Percentiles rank a stretch among this genome's conserved stretches.
phyloP scores from a whole-genome alignment of 208 protist species.

The Wallacemonas sp. region DNA sequence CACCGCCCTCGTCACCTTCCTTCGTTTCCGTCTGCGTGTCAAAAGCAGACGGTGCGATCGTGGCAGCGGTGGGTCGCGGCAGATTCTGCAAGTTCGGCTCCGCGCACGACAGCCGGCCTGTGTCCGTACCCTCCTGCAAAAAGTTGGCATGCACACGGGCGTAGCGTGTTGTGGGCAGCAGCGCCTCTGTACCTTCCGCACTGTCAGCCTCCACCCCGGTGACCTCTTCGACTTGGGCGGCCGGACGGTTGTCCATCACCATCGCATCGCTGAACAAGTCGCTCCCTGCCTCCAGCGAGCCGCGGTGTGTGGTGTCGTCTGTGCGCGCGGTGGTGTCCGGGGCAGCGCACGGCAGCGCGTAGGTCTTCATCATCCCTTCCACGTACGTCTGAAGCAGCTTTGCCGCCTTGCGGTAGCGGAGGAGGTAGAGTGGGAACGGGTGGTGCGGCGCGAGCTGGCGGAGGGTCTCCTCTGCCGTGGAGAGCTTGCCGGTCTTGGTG shows the following conservation, averaged over 20 bases:
- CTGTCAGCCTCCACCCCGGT: constrained; percentile 2
- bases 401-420: constrained; percentile 80
- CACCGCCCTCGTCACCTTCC: not conserved
- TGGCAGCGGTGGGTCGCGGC: constrained; percentile 42
- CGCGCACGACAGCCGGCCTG: constrained; percentile 85
- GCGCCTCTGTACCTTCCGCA: not conserved
- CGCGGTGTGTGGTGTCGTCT: too few relatives aligned
- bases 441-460: constrained; percentile 70
- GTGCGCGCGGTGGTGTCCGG: too few relatives aligned
- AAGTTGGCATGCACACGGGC: constrained; percentile 76
- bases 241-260: too few relatives aligned
- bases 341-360: constrained; percentile 42
- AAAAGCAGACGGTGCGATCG: not conserved
- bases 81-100: constrained; percentile 92
- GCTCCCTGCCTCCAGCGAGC: too few relatives aligned
- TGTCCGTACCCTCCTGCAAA: constrained; percentile 88
- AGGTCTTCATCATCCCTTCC: constrained; percentile 79
- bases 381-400: constrained; percentile 92
- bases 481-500: constrained; percentile 86
- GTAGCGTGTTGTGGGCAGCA: constrained; percentile 29
- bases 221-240: too few relatives aligned
- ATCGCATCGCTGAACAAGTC: constrained; percentile 16
- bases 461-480: constrained; percentile 89
- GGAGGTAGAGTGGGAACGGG: constrained; percentile 67
- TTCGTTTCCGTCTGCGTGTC: not conserved